Percentiles rank a stretch among this genome's conserved stretches.
Conservation (phyloP, 768 basidiomycete species). For the Rubroboletus pulcherrimus region DNA sequence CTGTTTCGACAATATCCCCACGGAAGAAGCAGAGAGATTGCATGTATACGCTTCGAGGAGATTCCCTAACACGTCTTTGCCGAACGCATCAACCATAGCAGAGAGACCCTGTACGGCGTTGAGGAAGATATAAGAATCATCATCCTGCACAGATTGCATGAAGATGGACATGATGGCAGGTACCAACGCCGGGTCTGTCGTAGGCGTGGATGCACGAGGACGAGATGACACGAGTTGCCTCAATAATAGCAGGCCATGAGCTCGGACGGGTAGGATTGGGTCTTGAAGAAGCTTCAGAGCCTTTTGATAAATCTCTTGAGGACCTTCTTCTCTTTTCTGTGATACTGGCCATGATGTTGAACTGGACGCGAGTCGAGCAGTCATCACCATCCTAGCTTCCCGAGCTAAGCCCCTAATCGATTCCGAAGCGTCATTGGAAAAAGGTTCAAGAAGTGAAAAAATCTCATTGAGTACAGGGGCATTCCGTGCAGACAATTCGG, state of each 20-base stretch:
- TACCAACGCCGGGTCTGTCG: constrained; percentile 58
- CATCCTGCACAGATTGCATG: constrained; percentile 78
- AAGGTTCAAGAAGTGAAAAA: constrained; percentile 55
- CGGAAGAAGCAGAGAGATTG: constrained; percentile 41
- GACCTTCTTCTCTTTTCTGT: constrained; percentile 20
- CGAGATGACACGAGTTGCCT: constrained; percentile 62
- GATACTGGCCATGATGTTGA: constrained; percentile 34
- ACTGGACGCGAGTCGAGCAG: constrained; percentile 68
- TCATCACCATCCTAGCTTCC: constrained; percentile 82
- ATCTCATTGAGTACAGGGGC: constrained; percentile 70
- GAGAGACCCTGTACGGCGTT: constrained; percentile 89
- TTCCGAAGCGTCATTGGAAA: constrained; percentile 47
- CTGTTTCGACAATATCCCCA: constrained; percentile 41
- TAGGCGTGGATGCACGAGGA: constrained; percentile 12
- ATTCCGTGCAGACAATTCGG: constrained; percentile 54
- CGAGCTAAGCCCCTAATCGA: constrained; percentile 56
- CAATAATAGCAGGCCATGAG: constrained; percentile 83
- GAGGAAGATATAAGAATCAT: constrained; percentile 93
- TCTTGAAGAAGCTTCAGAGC: constrained; percentile 88
- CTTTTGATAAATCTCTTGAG: constrained; percentile 75
- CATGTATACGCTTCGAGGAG: constrained; percentile 68
- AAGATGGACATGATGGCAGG: constrained; percentile 89
- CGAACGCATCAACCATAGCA: constrained; percentile 73
- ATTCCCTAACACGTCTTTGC: constrained; percentile 59
- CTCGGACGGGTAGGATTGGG: constrained; percentile 88